These are phyloP conservation scores for Monosporascus ibericus DNA, from an alignment of 2,329 filamentous ascomycete species.

Conservation along the genomic window DNA sequence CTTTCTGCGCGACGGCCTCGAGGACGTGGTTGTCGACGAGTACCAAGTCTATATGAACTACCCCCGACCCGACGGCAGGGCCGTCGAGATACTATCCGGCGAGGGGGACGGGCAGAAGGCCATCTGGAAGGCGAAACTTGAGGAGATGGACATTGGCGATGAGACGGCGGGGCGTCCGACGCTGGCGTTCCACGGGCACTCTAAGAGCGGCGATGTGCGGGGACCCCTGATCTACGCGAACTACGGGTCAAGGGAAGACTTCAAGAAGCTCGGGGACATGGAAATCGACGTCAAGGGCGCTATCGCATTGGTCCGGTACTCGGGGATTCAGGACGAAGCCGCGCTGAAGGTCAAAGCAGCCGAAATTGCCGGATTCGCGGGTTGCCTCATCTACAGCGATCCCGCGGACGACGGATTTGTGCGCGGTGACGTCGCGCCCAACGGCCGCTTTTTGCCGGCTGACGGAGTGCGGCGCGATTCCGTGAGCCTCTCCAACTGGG, in stretches of 20 bases:
- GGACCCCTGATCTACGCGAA: conserved; percentile 90
- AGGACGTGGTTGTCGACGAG: conserved; percentile 69
- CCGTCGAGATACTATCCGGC: conserved; percentile 71
- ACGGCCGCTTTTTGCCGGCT: conserved; percentile 72
- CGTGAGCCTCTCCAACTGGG: conserved; percentile 75
- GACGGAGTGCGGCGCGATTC: conserved; percentile 78
- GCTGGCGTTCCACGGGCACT: conserved; percentile 80
- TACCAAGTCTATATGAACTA: conserved; percentile 93
- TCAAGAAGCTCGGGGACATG: conserved; percentile 62
- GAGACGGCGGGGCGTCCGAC: conserved; percentile 62
- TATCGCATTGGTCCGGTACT: conserved; percentile 78
- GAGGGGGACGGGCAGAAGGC: conserved; percentile 56
- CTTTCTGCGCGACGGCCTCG: conserved; percentile 67
- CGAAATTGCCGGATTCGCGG: conserved; percentile 76
- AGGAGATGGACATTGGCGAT: conserved; percentile 70
- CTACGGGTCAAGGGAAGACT: conserved; percentile 82
- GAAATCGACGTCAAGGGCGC: conserved; percentile 71
- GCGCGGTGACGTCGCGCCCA: conserved; percentile 65
- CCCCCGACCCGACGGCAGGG: conserved; percentile 67
- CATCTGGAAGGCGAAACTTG: conserved; percentile 73
- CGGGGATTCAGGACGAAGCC: conserved; percentile 65
- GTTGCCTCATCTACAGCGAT: conserved; percentile 90
- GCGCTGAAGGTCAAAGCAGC: conserved; percentile 86
- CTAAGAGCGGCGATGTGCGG: conserved; percentile 76
- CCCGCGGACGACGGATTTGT: conserved; percentile 77